Percentiles rank a stretch among this genome's conserved stretches.
Conservation (phyloP, 2,329 filamentous ascomycete genomes). For the Trichophyton rubrum region DNA sequence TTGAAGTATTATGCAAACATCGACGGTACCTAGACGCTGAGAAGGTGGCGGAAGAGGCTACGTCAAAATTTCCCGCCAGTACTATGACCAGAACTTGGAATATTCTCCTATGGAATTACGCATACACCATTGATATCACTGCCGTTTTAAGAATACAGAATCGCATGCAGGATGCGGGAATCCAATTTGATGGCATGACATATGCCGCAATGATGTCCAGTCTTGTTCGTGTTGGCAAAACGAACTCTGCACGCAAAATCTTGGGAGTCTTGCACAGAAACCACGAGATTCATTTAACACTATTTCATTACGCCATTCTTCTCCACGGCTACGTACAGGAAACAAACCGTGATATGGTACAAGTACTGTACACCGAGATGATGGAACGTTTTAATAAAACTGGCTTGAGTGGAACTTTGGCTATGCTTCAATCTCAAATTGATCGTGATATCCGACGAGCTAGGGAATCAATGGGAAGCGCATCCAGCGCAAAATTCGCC, state of each 20-base stretch:
- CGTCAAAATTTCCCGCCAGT: slow-evolving; percentile 40
- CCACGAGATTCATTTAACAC: slow-evolving; percentile 26
- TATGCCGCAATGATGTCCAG: slow-evolving; percentile 51
- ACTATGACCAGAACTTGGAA: slow-evolving; percentile 63
- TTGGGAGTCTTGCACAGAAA: slow-evolving; percentile 29
- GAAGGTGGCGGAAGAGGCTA: slow-evolving; percentile 45
- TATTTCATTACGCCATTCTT: slow-evolving; percentile 38
- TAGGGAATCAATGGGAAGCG: slow-evolving; percentile 10
- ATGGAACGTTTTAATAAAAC: slow-evolving; percentile 24
- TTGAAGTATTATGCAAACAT: slow-evolving; percentile 55
- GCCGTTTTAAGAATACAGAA: slow-evolving; percentile 43
- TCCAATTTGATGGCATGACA: slow-evolving; percentile 45
- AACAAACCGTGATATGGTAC: slow-evolving; percentile 38
- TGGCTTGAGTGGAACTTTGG: slow-evolving; percentile 24
- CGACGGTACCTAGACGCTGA: slow-evolving; percentile 45
- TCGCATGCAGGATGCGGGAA: slow-evolving; percentile 41
- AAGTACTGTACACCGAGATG: slow-evolving; percentile 38
- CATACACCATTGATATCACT: slow-evolving; percentile 47
- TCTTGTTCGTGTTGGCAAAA: slow-evolving; percentile 40
- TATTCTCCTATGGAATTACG: slow-evolving; percentile 56
- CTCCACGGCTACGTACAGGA: slow-evolving; percentile 39
- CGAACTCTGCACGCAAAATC: slow-evolving; percentile 45
- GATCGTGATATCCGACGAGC: slow-evolving; percentile 23
- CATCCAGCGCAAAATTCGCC: slow-evolving; percentile 9
- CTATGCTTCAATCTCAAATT: slow-evolving; percentile 26